Evolutionary conservation across 1,284 basidiomycete species (phyloP).

Genomic region (Microbotryomycetes sp.): DNA sequence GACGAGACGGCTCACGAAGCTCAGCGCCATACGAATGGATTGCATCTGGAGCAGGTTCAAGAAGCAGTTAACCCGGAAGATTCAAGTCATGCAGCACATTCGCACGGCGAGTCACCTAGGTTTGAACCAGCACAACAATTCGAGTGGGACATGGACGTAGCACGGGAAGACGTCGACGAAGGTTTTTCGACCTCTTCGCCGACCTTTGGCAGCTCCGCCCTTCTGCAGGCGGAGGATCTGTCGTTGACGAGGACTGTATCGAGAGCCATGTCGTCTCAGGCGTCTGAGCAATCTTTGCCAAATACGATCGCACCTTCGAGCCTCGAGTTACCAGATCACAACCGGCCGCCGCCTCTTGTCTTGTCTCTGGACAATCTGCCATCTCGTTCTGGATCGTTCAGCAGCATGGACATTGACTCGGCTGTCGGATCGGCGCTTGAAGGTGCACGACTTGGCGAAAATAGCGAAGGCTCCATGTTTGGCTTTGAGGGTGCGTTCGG

Average conservation of each 20-base stretch:
- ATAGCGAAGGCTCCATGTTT: not conserved
- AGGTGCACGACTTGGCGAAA: not conserved
- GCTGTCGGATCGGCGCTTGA: not conserved
- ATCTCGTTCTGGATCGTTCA: not conserved
- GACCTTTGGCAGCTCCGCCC: not conserved
- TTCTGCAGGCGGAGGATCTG: not conserved
- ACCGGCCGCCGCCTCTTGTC: not conserved
- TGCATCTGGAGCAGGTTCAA: not conserved
- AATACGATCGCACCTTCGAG: not conserved
- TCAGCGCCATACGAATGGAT: not conserved
- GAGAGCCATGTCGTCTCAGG: not conserved
- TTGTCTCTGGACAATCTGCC: not conserved
- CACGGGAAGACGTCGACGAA: constrained; percentile 1
- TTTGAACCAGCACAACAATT: not conserved
- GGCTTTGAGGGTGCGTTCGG: not conserved
- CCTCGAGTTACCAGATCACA: not conserved
- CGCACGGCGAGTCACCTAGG: no score
- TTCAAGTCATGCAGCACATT: no score
- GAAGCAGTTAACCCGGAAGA: no score
- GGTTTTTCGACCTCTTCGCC: constrained; percentile 1
- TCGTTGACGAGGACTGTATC: not conserved
- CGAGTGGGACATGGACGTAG: not conserved
- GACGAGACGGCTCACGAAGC: not conserved
- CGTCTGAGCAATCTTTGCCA: not conserved
- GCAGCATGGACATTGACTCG: constrained; percentile 19